Conservation (phyloP, 2,329 filamentous ascomycete genomes). For the Diaporthe australafricana region DNA sequence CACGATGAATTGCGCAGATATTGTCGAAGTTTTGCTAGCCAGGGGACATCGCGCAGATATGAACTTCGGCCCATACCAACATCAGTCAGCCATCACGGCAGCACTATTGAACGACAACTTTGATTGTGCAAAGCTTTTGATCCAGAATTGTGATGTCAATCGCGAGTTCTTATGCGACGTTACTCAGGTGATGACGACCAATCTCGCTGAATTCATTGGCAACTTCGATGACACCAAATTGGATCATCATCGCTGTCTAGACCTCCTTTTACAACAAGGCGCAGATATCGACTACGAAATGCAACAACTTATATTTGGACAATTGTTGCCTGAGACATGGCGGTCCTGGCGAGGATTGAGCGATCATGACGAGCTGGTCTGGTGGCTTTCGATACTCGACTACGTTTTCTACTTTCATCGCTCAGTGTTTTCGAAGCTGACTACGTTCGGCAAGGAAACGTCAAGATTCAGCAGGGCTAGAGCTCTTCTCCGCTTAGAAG, state of each 20-base stretch:
- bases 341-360: too few relatives aligned
- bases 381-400: slow-evolving; percentile 6
- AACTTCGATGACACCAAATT: not conserved
- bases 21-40: not conserved
- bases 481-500: not conserved
- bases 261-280: not conserved
- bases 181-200: too few relatives aligned
- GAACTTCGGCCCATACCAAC: fast-evolving
- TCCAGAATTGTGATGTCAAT: not conserved
- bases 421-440: not conserved
- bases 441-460: not conserved
- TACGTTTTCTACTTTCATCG: not conserved
- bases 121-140: not conserved
- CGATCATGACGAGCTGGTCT: too few relatives aligned
- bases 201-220: not conserved
- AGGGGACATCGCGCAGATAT: not conserved
- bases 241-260: not conserved
- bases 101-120: not conserved
- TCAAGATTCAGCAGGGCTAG: not conserved
- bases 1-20: not conserved
- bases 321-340: too few relatives aligned
- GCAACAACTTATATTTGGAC: too few relatives aligned
- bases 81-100: not conserved
- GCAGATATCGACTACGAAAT: not conserved
- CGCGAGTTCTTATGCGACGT: not conserved